Base-by-base conservation (phyloP, 805 yeast species). In the Lachancea sp. region DNA sequence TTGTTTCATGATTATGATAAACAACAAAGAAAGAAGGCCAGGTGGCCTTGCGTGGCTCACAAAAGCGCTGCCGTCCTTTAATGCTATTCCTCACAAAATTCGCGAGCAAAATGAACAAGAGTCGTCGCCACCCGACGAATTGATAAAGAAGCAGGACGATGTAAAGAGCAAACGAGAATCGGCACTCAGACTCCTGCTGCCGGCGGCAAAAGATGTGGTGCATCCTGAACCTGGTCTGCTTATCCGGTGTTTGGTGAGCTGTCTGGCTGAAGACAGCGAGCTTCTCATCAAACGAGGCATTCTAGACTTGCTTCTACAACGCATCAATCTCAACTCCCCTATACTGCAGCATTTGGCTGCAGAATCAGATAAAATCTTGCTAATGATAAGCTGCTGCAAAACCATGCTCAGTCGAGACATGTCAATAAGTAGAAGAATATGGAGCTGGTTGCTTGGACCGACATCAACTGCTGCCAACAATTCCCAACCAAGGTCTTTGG, bases 381-480 rank as follows among this genome's bases (percentile, higher is more conserved):
- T 89, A 32, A 60, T 88, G 15, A 68, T 82, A 63, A 70, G 79
- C 9, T 82, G 89, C 32, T 75, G 88, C 20, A 65, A 72, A 10
- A 80, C 90, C 0, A 82, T 93, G 2, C 67, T 88, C 36, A 78
- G 83, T 37, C 82, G 81, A 54, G 99, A 93, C 63, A 88, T 93
- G 96, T 88, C 97, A 8, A 72, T 93, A 48, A 93, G 93, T 62
- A 74, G 99, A 63, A 75, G 99, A 55, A 71, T 93, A 17, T 90
- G 98, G 96, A 81, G 75, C 48, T 93, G 96, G 95, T 67, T 93
- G 7, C 64, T 91, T 25, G 97, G 98, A 0, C 93, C 96, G 1
- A 25, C 55, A 3, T 38, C 46, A 6, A 16, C 20, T n/a, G 46
- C 44, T 2, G 45, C 49, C 11, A 43, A 49, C 20, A 36, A 35